Base-by-base conservation (phyloP, 768 basidiomycete species). In the Pholiota microspora region DNA sequence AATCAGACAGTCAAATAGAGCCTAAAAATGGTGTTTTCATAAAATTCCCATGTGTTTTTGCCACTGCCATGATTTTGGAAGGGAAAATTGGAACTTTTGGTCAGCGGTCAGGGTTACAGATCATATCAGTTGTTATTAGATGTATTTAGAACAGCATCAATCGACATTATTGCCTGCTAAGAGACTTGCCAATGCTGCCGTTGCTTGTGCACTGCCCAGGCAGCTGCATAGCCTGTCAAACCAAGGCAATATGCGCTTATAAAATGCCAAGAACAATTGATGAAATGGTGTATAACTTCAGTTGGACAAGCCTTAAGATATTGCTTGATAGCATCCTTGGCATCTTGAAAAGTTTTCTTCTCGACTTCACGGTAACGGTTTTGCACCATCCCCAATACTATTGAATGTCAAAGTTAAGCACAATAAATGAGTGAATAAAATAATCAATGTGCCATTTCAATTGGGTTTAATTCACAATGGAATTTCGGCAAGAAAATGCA, bases 321-420 rank as follows among this genome's bases (percentile, higher is more conserved):
- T 34, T 68, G 40, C 2, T 59, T 21, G 2, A 58, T 61, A 0
- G 61, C 57, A 13, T 63, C 48, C 57, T 75, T 75, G 15, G 69
- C 68, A 5, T 62, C 62, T 29, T 59, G 59, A 52, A 75, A 76
- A 7, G 56, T 64, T 27, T 58, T 60, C 52, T 73, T 73, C 28
- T 53, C 51, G 0, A 67, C 62, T 55, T 73, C 61, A 7, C 64
- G 53, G 57, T 74, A 75, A 0, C 64, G 51, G 51, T 73, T 56
- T 76, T 75, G 49, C 57, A n/a, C 71, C 69, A 74, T 2, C 70
- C 69, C 72, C 73, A 74, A 44, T 73, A 71, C 67, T 69, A n/a
- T n/a, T n/a, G n/a, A n/a, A n/a, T n/a, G n/a, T n/a, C n/a, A n/a
- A n/a, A n/a, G n/a, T n/a, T n/a, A n/a, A n/a, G n/a, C n/a, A n/a